phyloP scores from a whole-genome alignment of 2,329 filamentous ascomycete species.

The Didymella lethalis region DNA sequence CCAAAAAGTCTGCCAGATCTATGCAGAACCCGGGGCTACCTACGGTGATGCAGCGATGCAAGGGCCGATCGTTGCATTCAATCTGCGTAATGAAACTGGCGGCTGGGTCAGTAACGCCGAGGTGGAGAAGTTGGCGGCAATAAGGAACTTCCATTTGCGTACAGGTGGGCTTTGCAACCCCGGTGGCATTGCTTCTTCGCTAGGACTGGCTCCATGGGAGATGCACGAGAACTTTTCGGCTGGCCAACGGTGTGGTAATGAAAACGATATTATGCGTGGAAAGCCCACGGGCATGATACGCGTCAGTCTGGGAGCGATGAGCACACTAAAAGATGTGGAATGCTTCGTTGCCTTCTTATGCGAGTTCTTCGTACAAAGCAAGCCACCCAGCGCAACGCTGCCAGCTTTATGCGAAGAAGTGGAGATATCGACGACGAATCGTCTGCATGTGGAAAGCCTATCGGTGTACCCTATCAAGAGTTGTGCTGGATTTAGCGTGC shows the following conservation, averaged over 20 bases:
- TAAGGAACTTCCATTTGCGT: slow-evolving; percentile 82
- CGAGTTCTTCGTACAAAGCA: slow-evolving; percentile 54
- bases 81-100: slow-evolving; percentile 72
- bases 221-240: slow-evolving; percentile 84
- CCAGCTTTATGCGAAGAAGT: slow-evolving; percentile 32
- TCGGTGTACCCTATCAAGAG: slow-evolving; percentile 92
- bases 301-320: slow-evolving; percentile 90
- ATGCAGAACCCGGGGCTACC: slow-evolving; percentile 55
- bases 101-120: slow-evolving; percentile 83
- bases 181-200: slow-evolving; percentile 77
- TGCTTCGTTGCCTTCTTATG: slow-evolving; percentile 73
- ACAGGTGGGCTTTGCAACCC: slow-evolving; percentile 94
- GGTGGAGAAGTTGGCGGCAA: slow-evolving; percentile 82
- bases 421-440: slow-evolving; percentile 41
- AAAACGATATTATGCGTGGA: slow-evolving; percentile 80
- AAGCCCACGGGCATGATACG: slow-evolving; percentile 89
- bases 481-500: slow-evolving; percentile 80
- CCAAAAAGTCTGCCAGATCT: slow-evolving; percentile 70
- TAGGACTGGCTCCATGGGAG: slow-evolving; percentile 80
- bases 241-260: slow-evolving; percentile 83
- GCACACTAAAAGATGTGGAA: slow-evolving; percentile 75
- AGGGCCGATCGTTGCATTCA: slow-evolving; percentile 86
- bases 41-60: slow-evolving; percentile 58
- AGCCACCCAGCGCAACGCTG: slow-evolving; percentile 19
- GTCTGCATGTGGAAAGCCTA: slow-evolving; percentile 57